Conservation (phyloP, 495 filamentous ascomycete genomes). For the Trichoderma virens region DNA sequence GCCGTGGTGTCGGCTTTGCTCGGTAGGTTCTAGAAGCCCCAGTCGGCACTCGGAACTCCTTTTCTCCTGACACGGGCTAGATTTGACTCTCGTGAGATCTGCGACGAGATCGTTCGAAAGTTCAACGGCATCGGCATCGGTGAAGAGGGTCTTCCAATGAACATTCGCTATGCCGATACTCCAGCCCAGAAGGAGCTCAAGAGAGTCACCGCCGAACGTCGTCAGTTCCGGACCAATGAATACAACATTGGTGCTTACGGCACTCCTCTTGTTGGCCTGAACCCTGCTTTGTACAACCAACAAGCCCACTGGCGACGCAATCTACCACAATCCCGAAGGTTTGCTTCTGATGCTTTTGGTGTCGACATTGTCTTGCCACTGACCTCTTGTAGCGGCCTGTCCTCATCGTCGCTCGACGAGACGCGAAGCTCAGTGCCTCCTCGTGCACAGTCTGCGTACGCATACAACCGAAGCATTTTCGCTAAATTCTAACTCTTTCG, state of each 20-base stretch:
- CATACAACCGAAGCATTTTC: constrained; percentile 12
- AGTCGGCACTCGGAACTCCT: not conserved
- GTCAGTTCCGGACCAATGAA: constrained; percentile 88
- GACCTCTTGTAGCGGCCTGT: not conserved
- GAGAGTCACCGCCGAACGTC: constrained; percentile 82
- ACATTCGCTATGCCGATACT: constrained; percentile 95
- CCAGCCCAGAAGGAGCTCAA: constrained; percentile 94
- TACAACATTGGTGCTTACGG: constrained; percentile 68
- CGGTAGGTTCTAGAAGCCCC: constrained; percentile 49
- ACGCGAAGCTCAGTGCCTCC: constrained; percentile 3
- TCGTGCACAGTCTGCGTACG: constrained; percentile 6
- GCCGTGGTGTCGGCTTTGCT: constrained; percentile 95
- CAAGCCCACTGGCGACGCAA: constrained; percentile 9
- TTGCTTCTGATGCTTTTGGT: not conserved
- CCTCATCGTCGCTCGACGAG: not conserved
- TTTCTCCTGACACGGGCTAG: constrained; percentile 36
- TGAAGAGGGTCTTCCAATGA: constrained; percentile 67
- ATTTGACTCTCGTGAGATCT: constrained; percentile 81
- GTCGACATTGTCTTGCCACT: not conserved
- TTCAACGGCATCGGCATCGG: constrained; percentile 69
- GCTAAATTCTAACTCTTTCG: constrained; percentile 19
- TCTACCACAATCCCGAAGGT: not conserved
- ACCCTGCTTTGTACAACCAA: constrained; percentile 33
- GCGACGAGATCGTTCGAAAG: constrained; percentile 73
- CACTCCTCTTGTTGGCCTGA: constrained; percentile 42